Base-by-base conservation (phyloP, 257 asterid species). In the Salvia splendens region DNA sequence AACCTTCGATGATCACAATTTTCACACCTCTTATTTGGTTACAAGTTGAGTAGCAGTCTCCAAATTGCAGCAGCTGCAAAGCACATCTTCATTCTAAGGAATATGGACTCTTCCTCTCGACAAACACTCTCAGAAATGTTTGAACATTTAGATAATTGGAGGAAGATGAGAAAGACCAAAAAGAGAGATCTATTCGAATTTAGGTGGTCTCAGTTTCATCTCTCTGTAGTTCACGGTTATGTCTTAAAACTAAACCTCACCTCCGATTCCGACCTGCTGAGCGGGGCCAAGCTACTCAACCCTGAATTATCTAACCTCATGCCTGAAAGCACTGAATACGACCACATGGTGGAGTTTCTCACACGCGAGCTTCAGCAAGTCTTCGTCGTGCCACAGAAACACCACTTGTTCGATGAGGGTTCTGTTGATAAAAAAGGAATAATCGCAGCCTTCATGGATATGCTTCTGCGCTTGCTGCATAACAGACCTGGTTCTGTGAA, bases 371-470 rank as follows among this genome's bases (percentile, higher is more conserved):
- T 70, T 8, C 24, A 45, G 43, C 32, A 15, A 38, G 17, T 69
- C 12, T 69, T 75, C 46, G 30, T 3, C 1, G 67, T 69, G 12
- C 72, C 69, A 10, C 32, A 5, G 46, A 54, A 36, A 11, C 60
- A 67, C 32, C 60, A 42, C 33, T 28, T 67, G 47, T 42, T 36
- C 33, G 65, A 51, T 4, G 33, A 24, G 30, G 30, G 1, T 24
- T 2, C 12, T 12, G 12, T 48, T 36, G 45, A 64, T 15, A 36
- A 28, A 35, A 28, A 42, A 3, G 60, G 46, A n/a, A 24, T 49
- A 3, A 3, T 75, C 5, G 80, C 63, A 42, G 56, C 54, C 58
- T 75, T 70, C 14, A n/a, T 70, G 45, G 47, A 42, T 60, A 20
- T 70, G 54, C 74, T 70, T 20, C 45, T 60, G 3, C 62, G 42